A percentile compares a stretch with the other conserved stretches of the same genome.
These are phyloP conservation scores for Neurospora sp. DNA, from an alignment of 495 filamentous ascomycete genomes.

Conservation along the genomic window DNA sequence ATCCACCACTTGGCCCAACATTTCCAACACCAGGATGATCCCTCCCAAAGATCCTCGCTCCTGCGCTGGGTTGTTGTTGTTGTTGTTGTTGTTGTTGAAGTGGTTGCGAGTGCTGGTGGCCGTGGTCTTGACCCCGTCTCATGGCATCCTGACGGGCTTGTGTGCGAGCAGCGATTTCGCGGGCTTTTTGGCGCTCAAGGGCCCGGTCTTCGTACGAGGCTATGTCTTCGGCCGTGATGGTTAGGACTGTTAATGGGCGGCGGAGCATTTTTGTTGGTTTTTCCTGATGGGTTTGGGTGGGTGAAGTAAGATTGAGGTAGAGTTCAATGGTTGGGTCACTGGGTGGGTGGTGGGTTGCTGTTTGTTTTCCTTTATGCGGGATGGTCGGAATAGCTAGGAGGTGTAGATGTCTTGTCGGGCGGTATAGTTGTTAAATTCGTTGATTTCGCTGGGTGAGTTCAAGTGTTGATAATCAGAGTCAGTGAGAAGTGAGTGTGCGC, in stretches of 20 bases:
- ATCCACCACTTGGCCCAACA: not conserved
- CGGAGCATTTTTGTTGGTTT: slow-evolving; percentile 57
- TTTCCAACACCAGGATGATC: not conserved
- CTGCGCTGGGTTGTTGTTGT: not conserved
- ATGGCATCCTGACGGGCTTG: slow-evolving; percentile 6
- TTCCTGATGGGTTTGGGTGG: not conserved
- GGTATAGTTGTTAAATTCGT: not conserved
- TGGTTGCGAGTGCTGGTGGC: slow-evolving; percentile 3
- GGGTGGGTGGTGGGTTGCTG: not conserved
- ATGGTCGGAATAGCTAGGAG: not conserved
- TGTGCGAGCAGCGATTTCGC: slow-evolving; percentile 11
- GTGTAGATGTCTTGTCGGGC: not conserved
- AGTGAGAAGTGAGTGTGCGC: not conserved
- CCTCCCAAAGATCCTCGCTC: not conserved
- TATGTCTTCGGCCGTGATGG: slow-evolving; percentile 69
- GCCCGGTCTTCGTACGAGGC: slow-evolving; percentile 60
- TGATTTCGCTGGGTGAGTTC: not conserved
- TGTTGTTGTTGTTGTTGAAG: not conserved
- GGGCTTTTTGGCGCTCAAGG: slow-evolving; percentile 17
- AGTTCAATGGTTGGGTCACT: not conserved
- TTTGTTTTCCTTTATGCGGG: not conserved
- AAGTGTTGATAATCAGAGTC: not conserved
- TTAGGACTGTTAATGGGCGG: slow-evolving; percentile 66
- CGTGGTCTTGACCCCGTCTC: slow-evolving; percentile 1
- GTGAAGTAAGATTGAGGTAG: not conserved